These are phyloP conservation scores for Arxiozyma telluris DNA, from an alignment of 1,139 yeast species.

Conservation along the genomic window DNA sequence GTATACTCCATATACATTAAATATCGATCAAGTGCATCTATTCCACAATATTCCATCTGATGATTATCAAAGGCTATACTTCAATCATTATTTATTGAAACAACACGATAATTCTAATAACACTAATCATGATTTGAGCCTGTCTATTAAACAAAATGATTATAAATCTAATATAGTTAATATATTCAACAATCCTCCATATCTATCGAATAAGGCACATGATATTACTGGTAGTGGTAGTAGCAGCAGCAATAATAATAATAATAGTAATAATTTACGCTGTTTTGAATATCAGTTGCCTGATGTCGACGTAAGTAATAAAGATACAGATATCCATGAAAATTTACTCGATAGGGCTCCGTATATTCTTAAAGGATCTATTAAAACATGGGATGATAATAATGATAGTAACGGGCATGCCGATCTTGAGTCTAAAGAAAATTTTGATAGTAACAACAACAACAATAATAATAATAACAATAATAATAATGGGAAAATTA, in stretches of 20 bases:
- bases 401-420: background rate
- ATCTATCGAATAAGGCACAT: background rate
- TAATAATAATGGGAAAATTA: background rate
- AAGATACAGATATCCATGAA: background rate
- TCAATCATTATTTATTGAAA: constrained; percentile 4
- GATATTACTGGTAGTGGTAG: background rate
- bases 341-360: background rate
- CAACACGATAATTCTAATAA: background rate
- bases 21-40: constrained; percentile 12
- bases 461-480: too few species aligned
- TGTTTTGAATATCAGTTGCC: constrained; percentile 28
- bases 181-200: constrained; percentile 8
- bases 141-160: constrained; percentile 3
- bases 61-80: constrained; percentile 25
- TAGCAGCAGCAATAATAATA: background rate
- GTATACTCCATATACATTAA: constrained; percentile 8
- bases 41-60: constrained; percentile 22
- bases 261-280: constrained; percentile 12
- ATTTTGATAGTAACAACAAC: constrained; percentile 3
- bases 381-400: background rate
- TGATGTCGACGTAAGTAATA: constrained; percentile 3
- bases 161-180: constrained; percentile 11
- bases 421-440: constrained; percentile 2
- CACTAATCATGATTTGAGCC: background rate
- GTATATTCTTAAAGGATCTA: background rate